phyloP scores from a whole-genome alignment of 495 filamentous ascomycete genomes.

The Neurospora sp. region DNA sequence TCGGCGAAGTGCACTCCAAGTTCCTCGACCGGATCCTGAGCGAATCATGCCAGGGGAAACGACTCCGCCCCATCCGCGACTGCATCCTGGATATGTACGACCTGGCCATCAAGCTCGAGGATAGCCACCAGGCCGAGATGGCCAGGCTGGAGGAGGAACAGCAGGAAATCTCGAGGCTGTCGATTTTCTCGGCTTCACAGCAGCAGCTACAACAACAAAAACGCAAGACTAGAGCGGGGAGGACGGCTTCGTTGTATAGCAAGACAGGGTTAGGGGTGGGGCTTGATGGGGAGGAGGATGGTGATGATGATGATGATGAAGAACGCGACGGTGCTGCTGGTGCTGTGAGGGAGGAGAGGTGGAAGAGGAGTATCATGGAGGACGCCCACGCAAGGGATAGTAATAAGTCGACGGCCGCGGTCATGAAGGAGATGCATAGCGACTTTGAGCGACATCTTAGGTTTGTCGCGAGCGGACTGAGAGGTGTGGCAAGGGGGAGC shows the following conservation, averaged over 20 bases:
- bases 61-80: conserved; percentile 53
- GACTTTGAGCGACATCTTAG: conserved; percentile 42
- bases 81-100: conserved; percentile 56
- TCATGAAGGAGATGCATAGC: conserved; percentile 31
- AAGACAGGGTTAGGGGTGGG: conserved; percentile 8
- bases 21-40: conserved; percentile 53
- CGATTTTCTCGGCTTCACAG: conserved; percentile 15
- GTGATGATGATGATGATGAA: conserved; percentile 28
- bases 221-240: background rate
- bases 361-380: background rate
- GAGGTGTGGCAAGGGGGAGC: conserved; percentile 49
- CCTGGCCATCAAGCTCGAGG: conserved; percentile 40
- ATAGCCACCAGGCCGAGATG: conserved; percentile 31
- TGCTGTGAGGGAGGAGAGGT: background rate
- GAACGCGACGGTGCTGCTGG: conserved; percentile 15
- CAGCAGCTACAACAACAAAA: background rate
- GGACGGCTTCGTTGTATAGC: background rate
- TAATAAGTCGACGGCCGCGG: conserved; percentile 18
- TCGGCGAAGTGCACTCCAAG: conserved; percentile 57
- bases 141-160: conserved; percentile 29
- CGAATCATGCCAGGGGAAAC: conserved; percentile 55
- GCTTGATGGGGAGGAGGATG: conserved; percentile 13
- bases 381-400: conserved; percentile 9
- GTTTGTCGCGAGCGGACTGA: conserved; percentile 45
- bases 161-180: conserved; percentile 26